These are phyloP conservation scores for Aspergillus sojae DNA, from an alignment of 2,329 filamentous ascomycete species.

Conservation along the genomic window DNA sequence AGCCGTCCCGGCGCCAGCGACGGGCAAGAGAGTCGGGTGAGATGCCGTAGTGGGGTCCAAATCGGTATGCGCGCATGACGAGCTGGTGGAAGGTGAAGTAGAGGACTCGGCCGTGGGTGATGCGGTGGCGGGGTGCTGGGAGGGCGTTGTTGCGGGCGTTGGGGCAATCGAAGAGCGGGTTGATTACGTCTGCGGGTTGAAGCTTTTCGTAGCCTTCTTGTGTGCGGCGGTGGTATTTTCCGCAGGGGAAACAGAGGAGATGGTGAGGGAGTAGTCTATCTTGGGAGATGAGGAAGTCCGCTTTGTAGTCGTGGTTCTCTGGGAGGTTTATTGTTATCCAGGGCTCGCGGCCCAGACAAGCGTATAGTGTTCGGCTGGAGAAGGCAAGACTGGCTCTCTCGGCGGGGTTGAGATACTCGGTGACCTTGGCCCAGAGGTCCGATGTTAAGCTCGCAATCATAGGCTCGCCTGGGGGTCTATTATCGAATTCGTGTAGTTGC, in stretches of 20 bases:
- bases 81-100: constrained; percentile 64
- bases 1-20: constrained; percentile 58
- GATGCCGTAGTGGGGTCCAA: constrained; percentile 53
- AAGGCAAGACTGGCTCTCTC: constrained; percentile 55
- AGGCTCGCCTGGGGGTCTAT: constrained; percentile 40
- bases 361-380: constrained; percentile 50
- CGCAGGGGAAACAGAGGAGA: constrained; percentile 62
- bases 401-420: constrained; percentile 45
- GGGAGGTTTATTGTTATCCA: constrained; percentile 45
- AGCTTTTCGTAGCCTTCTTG: constrained; percentile 57
- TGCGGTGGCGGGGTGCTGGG: constrained; percentile 53
- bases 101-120: constrained; percentile 58
- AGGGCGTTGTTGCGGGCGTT: constrained; percentile 53
- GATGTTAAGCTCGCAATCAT: constrained; percentile 50
- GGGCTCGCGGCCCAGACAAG: constrained; percentile 45
- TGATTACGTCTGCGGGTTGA: constrained; percentile 56
- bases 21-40: constrained; percentile 50
- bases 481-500: constrained; percentile 20
- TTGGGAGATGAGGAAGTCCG: constrained; percentile 55
- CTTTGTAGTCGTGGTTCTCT: constrained; percentile 49
- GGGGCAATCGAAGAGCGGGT: constrained; percentile 61
- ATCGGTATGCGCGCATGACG: constrained; percentile 53
- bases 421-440: constrained; percentile 51
- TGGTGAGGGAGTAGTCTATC: constrained; percentile 57
- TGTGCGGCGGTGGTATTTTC: constrained; percentile 57